Evolutionary conservation across 2,329 filamentous ascomycete genomes (phyloP), one percentile per base, ranked within the genome.

Genomic region (Colletotrichum tropicale): DNA sequence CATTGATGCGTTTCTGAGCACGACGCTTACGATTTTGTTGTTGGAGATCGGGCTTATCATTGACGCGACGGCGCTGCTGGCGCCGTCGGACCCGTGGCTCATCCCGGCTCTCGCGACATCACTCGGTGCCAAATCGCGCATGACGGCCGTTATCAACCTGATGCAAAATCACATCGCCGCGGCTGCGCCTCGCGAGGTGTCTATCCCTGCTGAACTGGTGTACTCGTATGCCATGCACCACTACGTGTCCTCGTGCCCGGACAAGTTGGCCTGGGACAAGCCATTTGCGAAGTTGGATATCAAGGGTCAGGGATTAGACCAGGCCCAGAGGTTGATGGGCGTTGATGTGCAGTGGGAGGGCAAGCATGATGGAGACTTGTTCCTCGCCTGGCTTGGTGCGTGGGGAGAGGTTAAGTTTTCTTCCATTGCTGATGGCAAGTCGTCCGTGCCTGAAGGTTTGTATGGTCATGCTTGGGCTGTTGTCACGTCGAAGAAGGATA

Each of bases 391-490:
- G 84, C 79, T 85, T 18, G 84, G 84, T 0, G 74, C 82, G 15
- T 86, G 82, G 82, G 85, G 84, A 28, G 78, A 76, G 10, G 68
- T 85, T 15, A 70, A 81, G 78, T 85, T 82, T 72, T 81, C 81
- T 0, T 71, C 77, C 10, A 78, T 84, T 9, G 76, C 67, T 18
- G 77, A 81, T 10, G 80, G 78, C 3, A 77, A 73, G 6, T 78
- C 80, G 5, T 65, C 67, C 7, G 84, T 85, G 6, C 84, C 85
- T 5, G 75, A 68, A 2, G 79, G 78, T 9, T 76, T 85, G 58
- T 84, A 80, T 30, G 85, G 85, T 1, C 80, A 85, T 73, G 83
- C 84, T 1, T 85, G 84, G 83, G 80, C 78, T 24, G 83, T 82
- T 10, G 76, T 84, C 60, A 83, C 82, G 7, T 83, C 71, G 18